phyloP scores from a whole-genome alignment of 164 flowering plant genomes.

The Vitis rupestris region DNA sequence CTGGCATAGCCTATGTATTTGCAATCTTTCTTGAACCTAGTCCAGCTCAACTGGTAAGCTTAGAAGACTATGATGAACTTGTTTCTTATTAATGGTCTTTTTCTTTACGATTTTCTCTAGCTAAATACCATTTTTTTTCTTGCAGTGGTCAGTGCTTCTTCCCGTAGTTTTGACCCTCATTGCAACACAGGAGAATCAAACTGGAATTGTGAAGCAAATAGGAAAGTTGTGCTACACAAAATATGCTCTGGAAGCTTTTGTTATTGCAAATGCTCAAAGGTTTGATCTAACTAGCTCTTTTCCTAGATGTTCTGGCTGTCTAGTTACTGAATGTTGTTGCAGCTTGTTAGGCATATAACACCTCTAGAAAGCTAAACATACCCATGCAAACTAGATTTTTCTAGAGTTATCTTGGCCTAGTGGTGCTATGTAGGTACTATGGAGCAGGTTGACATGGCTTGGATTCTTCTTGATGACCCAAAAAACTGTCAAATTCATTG shows the following conservation, averaged over 20 bases:
- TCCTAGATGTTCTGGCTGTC: too few species aligned
- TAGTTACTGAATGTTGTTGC: too few species aligned
- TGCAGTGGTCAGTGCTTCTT: slow-evolving; percentile 93
- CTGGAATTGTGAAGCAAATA: slow-evolving; percentile 28
- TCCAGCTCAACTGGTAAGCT: slow-evolving; percentile 86
- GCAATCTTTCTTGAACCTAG: slow-evolving; percentile 80
- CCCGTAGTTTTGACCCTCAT: slow-evolving; percentile 93
- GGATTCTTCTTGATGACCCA: too few species aligned
- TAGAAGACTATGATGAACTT: background rate
- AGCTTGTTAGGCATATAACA: too few species aligned
- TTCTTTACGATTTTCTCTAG: background rate
- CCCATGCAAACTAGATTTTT: too few species aligned
- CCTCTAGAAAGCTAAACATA: too few species aligned
- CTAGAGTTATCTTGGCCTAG: too few species aligned
- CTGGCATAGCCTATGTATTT: slow-evolving; percentile 87
- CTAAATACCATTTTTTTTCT: background rate
- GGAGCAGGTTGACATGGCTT: too few species aligned
- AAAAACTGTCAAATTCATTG: too few species aligned
- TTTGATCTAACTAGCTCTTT: too few species aligned
- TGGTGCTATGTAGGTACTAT: too few species aligned
- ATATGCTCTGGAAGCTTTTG: slow-evolving; percentile 93
- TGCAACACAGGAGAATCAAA: slow-evolving; percentile 46
- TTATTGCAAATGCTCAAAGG: too few species aligned
- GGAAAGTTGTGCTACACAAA: slow-evolving; percentile 69
- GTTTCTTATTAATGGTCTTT: background rate